Percentiles rank a stretch among this genome's conserved stretches.
Evolutionary conservation across 2,329 filamentous ascomycete genomes (phyloP).

Genomic region (Rhynchosporium graminicola): DNA sequence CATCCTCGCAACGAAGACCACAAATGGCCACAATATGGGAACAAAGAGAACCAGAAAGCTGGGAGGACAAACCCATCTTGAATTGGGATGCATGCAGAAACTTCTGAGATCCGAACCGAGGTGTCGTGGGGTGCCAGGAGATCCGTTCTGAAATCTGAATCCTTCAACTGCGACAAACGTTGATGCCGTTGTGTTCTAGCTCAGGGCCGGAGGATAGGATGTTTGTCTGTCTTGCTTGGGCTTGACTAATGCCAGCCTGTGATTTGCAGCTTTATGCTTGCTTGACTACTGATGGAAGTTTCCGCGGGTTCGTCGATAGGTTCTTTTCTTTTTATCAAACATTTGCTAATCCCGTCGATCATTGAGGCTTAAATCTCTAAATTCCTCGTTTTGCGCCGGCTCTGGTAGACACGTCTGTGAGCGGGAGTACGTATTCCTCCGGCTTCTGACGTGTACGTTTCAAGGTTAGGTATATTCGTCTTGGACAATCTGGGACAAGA

Average conservation of each 20-base stretch:
- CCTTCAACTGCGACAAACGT: conserved; percentile 11
- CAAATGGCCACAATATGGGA: conserved; percentile 7
- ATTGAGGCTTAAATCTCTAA: conserved; percentile 2
- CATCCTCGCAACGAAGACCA: conserved; percentile 14
- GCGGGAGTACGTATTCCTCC: background rate
- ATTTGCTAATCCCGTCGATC: background rate
- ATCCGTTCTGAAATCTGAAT: background rate
- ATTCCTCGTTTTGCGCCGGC: conserved; percentile 7
- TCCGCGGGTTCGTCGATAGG: background rate
- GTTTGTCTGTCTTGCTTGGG: too few species aligned
- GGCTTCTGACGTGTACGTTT: background rate
- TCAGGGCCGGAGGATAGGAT: background rate
- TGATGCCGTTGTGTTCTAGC: conserved; percentile 17
- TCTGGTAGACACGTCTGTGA: background rate
- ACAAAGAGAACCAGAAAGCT: background rate
- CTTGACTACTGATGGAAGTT: background rate
- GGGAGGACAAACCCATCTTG: background rate
- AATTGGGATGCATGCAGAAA: background rate
- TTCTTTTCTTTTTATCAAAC: background rate
- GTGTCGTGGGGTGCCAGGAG: conserved; percentile 5
- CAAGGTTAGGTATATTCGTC: too few species aligned
- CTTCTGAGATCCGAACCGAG: conserved; percentile 16
- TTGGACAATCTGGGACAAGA: too few species aligned
- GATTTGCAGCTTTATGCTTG: background rate
- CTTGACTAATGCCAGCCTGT: too few species aligned